These are phyloP conservation scores for Cordyceps cateniannulata DNA, from an alignment of 2,329 filamentous ascomycete genomes.

Conservation along the genomic window DNA sequence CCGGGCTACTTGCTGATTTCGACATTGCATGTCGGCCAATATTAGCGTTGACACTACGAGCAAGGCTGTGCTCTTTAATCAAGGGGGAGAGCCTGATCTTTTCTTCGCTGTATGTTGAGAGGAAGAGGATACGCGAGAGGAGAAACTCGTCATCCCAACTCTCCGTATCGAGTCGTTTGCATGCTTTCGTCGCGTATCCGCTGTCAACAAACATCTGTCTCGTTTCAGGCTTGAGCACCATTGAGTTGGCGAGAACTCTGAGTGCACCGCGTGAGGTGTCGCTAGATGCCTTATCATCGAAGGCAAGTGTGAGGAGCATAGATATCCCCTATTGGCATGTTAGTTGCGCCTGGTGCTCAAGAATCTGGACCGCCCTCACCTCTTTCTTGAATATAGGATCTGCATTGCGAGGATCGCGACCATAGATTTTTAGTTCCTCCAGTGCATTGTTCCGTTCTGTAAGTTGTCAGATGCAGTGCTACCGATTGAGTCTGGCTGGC, in stretches of 20 bases:
- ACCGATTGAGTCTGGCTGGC: background rate
- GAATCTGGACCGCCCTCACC: constrained; percentile 37
- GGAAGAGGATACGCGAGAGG: constrained; percentile 37
- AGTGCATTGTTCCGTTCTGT: constrained; percentile 57
- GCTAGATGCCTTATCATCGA: constrained; percentile 44
- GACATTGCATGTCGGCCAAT: constrained; percentile 61
- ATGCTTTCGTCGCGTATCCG: constrained; percentile 56
- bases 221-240: constrained; percentile 48
- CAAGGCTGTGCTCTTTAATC: constrained; percentile 35
- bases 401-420: constrained; percentile 64
- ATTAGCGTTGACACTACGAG: constrained; percentile 59
- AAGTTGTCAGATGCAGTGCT: constrained; percentile 15
- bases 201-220: constrained; percentile 29
- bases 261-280: constrained; percentile 68
- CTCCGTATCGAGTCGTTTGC: constrained; percentile 64
- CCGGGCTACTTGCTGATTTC: constrained; percentile 24
- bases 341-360: background rate
- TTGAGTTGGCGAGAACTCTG: constrained; percentile 74
- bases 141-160: constrained; percentile 83
- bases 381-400: constrained; percentile 79
- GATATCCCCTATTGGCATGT: constrained; percentile 57
- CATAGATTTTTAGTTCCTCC: constrained; percentile 59
- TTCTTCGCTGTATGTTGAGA: constrained; percentile 41
- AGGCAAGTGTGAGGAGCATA: constrained; percentile 65
- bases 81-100: constrained; percentile 43